Conservation (phyloP, 371 early-diverging fungal species). For the Mucor mucedo region DNA sequence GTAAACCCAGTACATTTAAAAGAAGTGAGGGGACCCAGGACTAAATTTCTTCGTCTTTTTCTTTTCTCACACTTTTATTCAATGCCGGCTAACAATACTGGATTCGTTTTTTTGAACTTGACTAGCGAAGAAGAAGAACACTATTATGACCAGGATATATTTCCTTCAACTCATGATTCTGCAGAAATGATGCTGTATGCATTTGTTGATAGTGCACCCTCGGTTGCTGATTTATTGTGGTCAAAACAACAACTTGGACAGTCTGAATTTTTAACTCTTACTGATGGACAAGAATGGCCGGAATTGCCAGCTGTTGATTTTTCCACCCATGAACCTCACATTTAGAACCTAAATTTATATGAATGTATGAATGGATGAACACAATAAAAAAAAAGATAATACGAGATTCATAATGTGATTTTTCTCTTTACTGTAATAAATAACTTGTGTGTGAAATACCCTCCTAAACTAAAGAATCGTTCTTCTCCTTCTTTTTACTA, state of each 20-base stretch:
- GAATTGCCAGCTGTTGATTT: conserved; percentile 12
- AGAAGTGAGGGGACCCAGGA: background rate
- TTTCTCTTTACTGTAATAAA: background rate
- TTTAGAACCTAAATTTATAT: background rate
- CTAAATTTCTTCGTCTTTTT: background rate
- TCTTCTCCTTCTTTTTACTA: too few relatives aligned
- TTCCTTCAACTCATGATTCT: conserved; percentile 29
- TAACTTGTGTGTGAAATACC: too few relatives aligned
- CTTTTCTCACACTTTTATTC: conserved; percentile 1
- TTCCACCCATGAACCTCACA: conserved; percentile 30
- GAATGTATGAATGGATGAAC: background rate
- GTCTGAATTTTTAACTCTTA: conserved; percentile 25
- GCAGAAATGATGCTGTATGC: conserved; percentile 31
- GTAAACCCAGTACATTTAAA: background rate
- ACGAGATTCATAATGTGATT: background rate
- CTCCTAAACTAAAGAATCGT: too few relatives aligned
- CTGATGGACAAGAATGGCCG: conserved; percentile 21
- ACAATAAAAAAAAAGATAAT: background rate
- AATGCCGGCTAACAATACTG: conserved; percentile 2
- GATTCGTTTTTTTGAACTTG: conserved; percentile 10
- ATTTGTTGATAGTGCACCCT: conserved; percentile 25
- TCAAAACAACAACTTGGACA: conserved; percentile 26
- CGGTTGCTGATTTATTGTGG: conserved; percentile 31
- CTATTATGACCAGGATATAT: conserved; percentile 6
- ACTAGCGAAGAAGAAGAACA: conserved; percentile 6